Evolutionary conservation across 768 basidiomycete species (phyloP), one percentile per base, ranked within the genome.

Genomic region (Leccinum incarnatum): DNA sequence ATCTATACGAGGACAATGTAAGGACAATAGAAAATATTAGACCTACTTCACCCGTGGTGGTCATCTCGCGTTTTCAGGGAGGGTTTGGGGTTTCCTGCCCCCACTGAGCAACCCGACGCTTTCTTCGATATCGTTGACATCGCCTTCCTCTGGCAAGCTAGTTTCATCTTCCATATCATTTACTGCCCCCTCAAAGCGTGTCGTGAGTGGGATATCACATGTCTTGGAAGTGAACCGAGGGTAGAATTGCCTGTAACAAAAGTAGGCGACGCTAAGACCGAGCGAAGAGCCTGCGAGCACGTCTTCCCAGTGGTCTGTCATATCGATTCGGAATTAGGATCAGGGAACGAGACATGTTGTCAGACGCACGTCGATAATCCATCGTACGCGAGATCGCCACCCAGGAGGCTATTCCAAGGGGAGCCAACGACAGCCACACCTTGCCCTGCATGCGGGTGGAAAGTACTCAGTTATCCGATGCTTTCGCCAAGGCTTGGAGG

Each of bases 241-340:
- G 66, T 89, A 94, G 71, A 93, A 92, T 67, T 91, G 91, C 23
- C 89, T 82, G 74, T 95, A 95, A 8, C 82, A 72, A 70, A 93
- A 88, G 74, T 83, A 88, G 10, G 92, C 78, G 54, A 91, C 77
- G 37, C 79, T 67, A 9, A 90, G 78, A 11, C 95, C 95, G 10
- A 98, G 80, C 8, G 86, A 46, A 4, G 86, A 83, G 3, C 96
- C 95, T 1, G 87, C 81, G 5, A 93, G 68, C 36, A 96, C 90
- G 66, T 98, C 96, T 2, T 93, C 85, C 90, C 92, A 95, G 69
- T 96, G 95, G 71, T 96, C 90, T 92, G 57, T 40, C 61, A 50
- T 4, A n/a, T 42, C 25, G 48, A 58, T 3, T 45, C 12, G 19
- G 27, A 37, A 51, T 50, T 47, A 12, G 57, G 48, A 21, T 53